Conservation (phyloP, 2,329 filamentous ascomycete genomes). For the Claviceps capensis region DNA sequence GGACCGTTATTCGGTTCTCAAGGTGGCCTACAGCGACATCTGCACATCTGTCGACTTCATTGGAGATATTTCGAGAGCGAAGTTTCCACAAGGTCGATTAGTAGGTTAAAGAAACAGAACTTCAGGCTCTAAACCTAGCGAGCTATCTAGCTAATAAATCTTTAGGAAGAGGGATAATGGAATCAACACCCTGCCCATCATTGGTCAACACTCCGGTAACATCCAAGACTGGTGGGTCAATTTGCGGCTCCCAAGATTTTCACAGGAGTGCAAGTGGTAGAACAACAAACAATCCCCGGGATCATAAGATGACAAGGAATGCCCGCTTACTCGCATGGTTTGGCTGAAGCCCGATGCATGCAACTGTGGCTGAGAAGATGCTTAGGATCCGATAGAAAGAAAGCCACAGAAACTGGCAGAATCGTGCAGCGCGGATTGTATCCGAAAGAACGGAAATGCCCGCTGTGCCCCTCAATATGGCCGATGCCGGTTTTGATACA, state of each 20-base stretch:
- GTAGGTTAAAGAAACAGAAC: too few relatives aligned
- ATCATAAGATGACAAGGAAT: background rate
- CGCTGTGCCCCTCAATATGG: slow-evolving; percentile 13
- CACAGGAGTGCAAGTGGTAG: too few relatives aligned
- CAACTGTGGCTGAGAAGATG: background rate
- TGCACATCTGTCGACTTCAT: background rate
- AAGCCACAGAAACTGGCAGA: background rate
- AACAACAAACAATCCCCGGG: too few relatives aligned
- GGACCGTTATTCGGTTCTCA: background rate
- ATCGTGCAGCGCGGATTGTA: background rate
- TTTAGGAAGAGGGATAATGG: background rate
- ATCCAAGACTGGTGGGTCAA: too few relatives aligned
- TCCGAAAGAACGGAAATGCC: slow-evolving; percentile 16
- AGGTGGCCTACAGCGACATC: background rate
- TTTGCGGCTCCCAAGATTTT: too few relatives aligned
- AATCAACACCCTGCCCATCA: background rate
- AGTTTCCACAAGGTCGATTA: too few relatives aligned
- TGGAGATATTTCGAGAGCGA: too few relatives aligned
- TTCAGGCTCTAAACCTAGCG: background rate
- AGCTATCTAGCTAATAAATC: background rate
- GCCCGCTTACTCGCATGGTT: background rate
- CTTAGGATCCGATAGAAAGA: background rate
- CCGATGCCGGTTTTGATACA: slow-evolving; percentile 9
- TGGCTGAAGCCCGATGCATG: background rate
- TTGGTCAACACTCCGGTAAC: background rate